Percentiles rank a stretch among this genome's conserved stretches.
These are phyloP conservation scores for Monosporozyma solicola DNA, from an alignment of 805 yeast species.

Conservation along the genomic window DNA sequence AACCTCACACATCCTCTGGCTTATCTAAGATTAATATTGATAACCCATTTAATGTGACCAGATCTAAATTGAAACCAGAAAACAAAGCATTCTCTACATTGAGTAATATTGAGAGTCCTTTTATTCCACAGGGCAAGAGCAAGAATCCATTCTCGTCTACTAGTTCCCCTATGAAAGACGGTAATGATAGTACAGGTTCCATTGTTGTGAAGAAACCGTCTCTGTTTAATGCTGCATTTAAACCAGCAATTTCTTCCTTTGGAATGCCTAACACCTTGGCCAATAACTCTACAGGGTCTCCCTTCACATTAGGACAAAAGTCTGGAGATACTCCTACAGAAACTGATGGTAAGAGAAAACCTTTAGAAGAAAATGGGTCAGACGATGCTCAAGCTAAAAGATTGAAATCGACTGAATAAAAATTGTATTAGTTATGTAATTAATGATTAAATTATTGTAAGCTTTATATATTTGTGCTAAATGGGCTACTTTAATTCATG, in stretches of 20 bases:
- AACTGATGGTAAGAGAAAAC: background rate
- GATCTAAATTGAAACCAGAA: background rate
- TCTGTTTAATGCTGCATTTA: conserved; percentile 5
- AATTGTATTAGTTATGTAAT: background rate
- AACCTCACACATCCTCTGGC: background rate
- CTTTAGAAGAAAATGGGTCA: background rate
- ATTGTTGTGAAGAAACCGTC: background rate
- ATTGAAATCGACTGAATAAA: background rate
- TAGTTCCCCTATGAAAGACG: background rate
- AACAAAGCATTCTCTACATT: background rate
- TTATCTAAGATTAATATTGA: conserved; percentile 4
- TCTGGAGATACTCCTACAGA: background rate
- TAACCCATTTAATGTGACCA: background rate
- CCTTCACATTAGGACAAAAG: background rate
- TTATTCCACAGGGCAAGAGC: background rate
- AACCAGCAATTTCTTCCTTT: conserved; percentile 7
- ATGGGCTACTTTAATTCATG: too few species aligned
- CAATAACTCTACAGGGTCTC: background rate
- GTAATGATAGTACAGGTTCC: background rate
- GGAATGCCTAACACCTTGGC: background rate
- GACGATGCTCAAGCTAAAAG: background rate
- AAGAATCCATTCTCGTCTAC: background rate
- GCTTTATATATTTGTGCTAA: too few species aligned
- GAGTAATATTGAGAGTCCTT: background rate
- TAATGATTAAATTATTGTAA: background rate